A percentile compares a stretch with the other conserved stretches of the same genome.
Evolutionary conservation across 2,329 filamentous ascomycete genomes (phyloP).

Genomic region (Penicillium sp.): DNA sequence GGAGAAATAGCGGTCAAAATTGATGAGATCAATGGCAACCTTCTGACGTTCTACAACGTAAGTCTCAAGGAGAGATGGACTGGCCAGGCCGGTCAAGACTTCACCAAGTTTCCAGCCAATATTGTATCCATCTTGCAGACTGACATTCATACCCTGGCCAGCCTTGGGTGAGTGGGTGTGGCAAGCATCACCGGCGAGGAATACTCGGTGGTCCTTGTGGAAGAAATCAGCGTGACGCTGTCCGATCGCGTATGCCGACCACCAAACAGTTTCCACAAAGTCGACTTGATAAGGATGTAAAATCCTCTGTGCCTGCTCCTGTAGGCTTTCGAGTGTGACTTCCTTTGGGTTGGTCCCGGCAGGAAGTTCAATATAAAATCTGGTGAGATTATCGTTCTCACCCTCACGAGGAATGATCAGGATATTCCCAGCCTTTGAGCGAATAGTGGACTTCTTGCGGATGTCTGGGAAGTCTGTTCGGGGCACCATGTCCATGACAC

Average conservation of each 20-base stretch:
- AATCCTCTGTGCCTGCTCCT: slow-evolving; percentile 54
- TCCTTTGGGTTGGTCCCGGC: slow-evolving; percentile 51
- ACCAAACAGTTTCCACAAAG: slow-evolving; percentile 62
- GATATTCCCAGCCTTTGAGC: slow-evolving; percentile 48
- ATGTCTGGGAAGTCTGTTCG: slow-evolving; percentile 54
- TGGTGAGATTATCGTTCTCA: slow-evolving; percentile 55
- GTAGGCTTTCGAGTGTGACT: slow-evolving; percentile 57
- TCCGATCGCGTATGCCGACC: slow-evolving; percentile 70
- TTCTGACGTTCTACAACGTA: slow-evolving; percentile 57
- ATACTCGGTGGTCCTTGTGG: slow-evolving; percentile 65
- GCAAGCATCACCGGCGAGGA: slow-evolving; percentile 70
- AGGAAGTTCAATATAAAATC: slow-evolving; percentile 64
- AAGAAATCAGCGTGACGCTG: slow-evolving; percentile 72
- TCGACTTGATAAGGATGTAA: slow-evolving; percentile 58
- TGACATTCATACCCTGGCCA: slow-evolving; percentile 60
- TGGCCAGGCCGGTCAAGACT: slow-evolving; percentile 49
- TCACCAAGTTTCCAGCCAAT: slow-evolving; percentile 62
- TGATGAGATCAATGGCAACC: slow-evolving; percentile 59
- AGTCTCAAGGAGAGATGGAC: slow-evolving; percentile 50
- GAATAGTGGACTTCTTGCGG: slow-evolving; percentile 52
- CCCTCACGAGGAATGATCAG: slow-evolving; percentile 58
- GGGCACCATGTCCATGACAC: slow-evolving; percentile 56
- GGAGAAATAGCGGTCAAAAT: slow-evolving; percentile 59
- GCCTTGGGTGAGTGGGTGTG: slow-evolving; percentile 71
- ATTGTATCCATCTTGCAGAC: slow-evolving; percentile 62